phyloP scores from a whole-genome alignment of 768 basidiomycete species.

The Boletus subparvulus region DNA sequence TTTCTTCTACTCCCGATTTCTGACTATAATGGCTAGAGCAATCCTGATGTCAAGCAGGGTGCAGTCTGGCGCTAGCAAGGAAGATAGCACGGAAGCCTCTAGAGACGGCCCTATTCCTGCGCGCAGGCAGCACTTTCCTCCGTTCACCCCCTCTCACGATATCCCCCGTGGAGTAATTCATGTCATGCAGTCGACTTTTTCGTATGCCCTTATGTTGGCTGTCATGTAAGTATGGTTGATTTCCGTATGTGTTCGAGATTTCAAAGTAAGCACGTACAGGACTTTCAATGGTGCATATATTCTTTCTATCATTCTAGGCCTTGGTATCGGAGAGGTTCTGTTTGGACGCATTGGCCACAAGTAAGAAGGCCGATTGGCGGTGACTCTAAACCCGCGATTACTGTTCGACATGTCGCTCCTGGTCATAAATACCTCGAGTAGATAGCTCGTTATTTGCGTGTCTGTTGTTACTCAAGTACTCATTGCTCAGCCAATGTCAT shows the following conservation, averaged over 20 bases:
- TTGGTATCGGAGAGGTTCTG: constrained; percentile 31
- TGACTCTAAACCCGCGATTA: not conserved
- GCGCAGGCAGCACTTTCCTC: constrained; percentile 39
- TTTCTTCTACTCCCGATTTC: not conserved
- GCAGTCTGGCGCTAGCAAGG: not conserved
- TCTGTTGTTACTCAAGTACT: not conserved
- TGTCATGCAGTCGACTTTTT: constrained; percentile 58
- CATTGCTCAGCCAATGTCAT: not conserved
- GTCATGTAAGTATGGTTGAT: constrained; percentile 57
- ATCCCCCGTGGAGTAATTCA: constrained; percentile 66
- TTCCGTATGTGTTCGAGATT: not conserved
- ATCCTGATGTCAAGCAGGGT: not conserved
- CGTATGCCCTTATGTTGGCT: constrained; percentile 76
- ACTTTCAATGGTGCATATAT: constrained; percentile 65
- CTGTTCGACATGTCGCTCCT: no score
- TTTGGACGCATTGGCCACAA: constrained; percentile 55
- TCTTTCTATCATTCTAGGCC: no score
- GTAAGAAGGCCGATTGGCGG: not conserved
- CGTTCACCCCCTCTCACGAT: constrained; percentile 70
- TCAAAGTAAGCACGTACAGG: constrained; percentile 45
- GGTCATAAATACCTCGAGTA: no score
- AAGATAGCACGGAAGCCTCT: not conserved
- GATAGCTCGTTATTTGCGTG: not conserved
- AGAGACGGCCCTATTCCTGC: not conserved
- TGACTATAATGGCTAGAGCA: constrained; percentile 12